These are phyloP conservation scores for Verticillium alfalfae DNA, from an alignment of 2,329 filamentous ascomycete species.

Conservation along the genomic window DNA sequence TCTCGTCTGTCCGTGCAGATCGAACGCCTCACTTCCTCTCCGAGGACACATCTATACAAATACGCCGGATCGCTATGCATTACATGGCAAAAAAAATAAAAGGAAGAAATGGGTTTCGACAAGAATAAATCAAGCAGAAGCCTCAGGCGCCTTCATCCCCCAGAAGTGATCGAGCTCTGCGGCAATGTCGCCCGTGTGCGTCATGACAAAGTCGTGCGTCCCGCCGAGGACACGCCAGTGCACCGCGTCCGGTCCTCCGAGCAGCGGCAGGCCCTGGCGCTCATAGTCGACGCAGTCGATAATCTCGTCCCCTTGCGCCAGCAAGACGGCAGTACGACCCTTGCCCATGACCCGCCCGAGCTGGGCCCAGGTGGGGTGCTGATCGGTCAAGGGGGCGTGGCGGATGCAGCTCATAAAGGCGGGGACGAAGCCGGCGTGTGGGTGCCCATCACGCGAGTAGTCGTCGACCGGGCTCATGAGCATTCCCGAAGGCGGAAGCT, in stretches of 20 bases:
- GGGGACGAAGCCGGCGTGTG: conserved; percentile 51
- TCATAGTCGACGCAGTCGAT: conserved; percentile 45
- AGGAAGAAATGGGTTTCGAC: too few species aligned
- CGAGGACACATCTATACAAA: background rate
- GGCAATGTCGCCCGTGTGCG: conserved; percentile 39
- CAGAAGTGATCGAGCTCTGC: conserved; percentile 43
- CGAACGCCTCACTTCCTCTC: background rate
- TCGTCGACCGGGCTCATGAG: too few species aligned
- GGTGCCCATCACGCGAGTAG: conserved; percentile 51
- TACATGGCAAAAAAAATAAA: too few species aligned
- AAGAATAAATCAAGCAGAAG: background rate
- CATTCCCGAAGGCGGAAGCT: too few species aligned
- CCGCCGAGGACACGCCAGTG: conserved; percentile 46
- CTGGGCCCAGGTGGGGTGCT: conserved; percentile 43
- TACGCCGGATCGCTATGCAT: background rate
- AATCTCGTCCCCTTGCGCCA: conserved; percentile 46
- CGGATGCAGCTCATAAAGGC: conserved; percentile 55
- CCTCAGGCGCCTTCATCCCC: conserved; percentile 16
- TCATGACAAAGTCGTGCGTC: conserved; percentile 59
- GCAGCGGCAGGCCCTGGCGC: conserved; percentile 41
- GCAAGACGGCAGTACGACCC: conserved; percentile 43
- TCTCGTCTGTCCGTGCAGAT: background rate
- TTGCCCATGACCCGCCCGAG: conserved; percentile 33
- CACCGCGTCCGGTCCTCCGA: conserved; percentile 44
- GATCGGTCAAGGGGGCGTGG: conserved; percentile 46